A percentile compares a stretch with the other conserved stretches of the same genome.
phyloP scores from a whole-genome alignment of 2,329 filamentous ascomycete species.

The Aaosphaeria arxii region DNA sequence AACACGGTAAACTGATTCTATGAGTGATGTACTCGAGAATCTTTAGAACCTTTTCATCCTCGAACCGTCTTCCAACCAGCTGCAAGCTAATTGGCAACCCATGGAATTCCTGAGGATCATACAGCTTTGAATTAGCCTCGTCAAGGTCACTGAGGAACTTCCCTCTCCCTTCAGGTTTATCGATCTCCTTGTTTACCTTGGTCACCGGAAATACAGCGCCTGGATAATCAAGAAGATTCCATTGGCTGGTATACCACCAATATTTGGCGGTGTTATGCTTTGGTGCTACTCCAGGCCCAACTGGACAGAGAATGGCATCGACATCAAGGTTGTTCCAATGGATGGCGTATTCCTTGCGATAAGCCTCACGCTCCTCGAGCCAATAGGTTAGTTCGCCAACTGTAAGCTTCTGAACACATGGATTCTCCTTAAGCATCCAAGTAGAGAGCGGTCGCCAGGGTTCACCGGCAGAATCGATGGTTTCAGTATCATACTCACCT shows the following conservation, averaged over 20 bases:
- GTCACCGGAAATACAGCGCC: conserved; percentile 57
- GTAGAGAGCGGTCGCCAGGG: conserved; percentile 57
- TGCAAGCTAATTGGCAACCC: conserved; percentile 54
- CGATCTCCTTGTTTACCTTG: conserved; percentile 41
- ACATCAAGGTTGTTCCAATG: conserved; percentile 45
- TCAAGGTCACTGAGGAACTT: conserved; percentile 46
- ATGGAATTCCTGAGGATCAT: conserved; percentile 46
- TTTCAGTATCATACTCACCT: conserved; percentile 50
- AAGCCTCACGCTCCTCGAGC: conserved; percentile 42
- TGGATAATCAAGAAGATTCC: conserved; percentile 69
- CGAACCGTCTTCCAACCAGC: conserved; percentile 51
- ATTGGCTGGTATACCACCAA: conserved; percentile 66
- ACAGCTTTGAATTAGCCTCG: conserved; percentile 47
- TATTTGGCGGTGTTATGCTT: conserved; percentile 53
- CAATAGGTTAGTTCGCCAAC: conserved; percentile 44
- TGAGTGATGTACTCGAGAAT: conserved; percentile 35
- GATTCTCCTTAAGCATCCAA: conserved; percentile 58
- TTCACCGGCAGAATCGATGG: conserved; percentile 55
- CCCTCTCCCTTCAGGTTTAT: conserved; percentile 37
- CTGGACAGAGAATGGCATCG: conserved; percentile 63
- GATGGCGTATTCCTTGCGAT: conserved; percentile 44
- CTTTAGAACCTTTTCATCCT: conserved; percentile 54
- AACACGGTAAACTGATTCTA: conserved; percentile 19
- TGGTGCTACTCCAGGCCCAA: conserved; percentile 54
- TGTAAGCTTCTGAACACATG: conserved; percentile 41